Percentiles rank a stretch among this genome's conserved stretches.
phyloP scores from a whole-genome alignment of 1,139 yeast genomes.

The Candida pseudocylindracea region DNA sequence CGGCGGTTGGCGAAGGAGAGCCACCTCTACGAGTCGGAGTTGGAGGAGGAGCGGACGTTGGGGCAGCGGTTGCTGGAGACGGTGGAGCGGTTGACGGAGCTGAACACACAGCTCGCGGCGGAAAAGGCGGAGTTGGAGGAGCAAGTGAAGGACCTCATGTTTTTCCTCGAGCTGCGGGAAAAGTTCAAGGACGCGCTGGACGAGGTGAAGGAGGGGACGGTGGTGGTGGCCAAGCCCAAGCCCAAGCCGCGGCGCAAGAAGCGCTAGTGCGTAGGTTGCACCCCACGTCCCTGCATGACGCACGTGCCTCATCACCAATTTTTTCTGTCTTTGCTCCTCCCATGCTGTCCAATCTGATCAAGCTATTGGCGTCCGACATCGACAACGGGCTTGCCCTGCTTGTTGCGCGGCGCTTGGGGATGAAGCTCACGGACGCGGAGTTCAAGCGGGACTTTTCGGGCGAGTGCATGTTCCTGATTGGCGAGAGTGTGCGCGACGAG shows the following conservation, averaged over 20 bases:
- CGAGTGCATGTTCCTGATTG: conserved; percentile 10
- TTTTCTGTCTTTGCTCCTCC: too few species aligned
- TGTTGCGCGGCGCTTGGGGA: conserved; percentile 43
- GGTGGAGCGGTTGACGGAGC: conserved; percentile 21
- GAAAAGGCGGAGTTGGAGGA: conserved; percentile 34
- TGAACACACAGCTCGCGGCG: conserved; percentile 13
- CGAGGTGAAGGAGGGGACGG: conserved; percentile 50
- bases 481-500: conserved; percentile 77
- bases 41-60: conserved; percentile 16
- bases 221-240: conserved; percentile 11
- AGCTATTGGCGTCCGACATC: conserved; percentile 74
- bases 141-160: conserved; percentile 66
- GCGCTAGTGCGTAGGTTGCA: too few species aligned
- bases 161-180: conserved; percentile 51
- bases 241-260: not conserved
- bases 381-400: conserved; percentile 72
- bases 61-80: conserved; percentile 35
- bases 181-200: conserved; percentile 49
- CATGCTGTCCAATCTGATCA: conserved; percentile 10
- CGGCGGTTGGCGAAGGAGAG: conserved; percentile 10
- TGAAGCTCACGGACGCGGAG: conserved; percentile 33
- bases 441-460: conserved; percentile 18
- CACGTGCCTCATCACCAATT: too few species aligned
- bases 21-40: conserved; percentile 10
- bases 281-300: too few species aligned